Evolutionary conservation across 1,139 yeast genomes (phyloP), one percentile per base, ranked within the genome.

Genomic region (Meyerozyma carpophila): DNA sequence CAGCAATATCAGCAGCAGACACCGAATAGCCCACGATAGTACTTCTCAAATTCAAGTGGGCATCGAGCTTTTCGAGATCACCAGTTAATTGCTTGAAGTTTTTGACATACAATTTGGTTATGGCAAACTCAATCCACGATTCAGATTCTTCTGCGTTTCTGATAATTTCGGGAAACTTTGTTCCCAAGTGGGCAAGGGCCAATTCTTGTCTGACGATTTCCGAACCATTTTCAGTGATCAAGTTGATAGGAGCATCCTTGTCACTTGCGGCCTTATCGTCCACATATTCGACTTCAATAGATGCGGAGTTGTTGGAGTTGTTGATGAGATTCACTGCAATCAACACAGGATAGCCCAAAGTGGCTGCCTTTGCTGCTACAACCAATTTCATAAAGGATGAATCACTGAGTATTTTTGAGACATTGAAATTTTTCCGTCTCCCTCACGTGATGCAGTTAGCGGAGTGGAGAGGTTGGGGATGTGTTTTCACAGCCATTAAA

Each of bases 311-410:
- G 10, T 70, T 62, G 29, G 70, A 65, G 40, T 74, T 62, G 65
- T 88, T 87, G 58, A 85, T 79, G 44, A 85, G 73, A 25, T 84
- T 82, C 39, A 90, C 87, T 36, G 95, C 95, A 58, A 86, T 79
- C 49, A 90, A 67, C 21, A 82, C 80, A n/a, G 90, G 79, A 61
- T 88, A 91, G 25, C 93, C 94, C 46, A 85, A 81, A 42, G 77
- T 73, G 36, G 86, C 86, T 8, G 96, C 95, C 72, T 89, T 90
- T 46, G 89, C 91, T 47, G 96, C 96, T 53, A 91, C 66, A 44
- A 82, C 75, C 50, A 89, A 73, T 21, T 49, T 37, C 37, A 34
- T 32, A n/a, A n/a, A 27, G 29, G 13, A 27, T 27, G 29, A 27
- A 27, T 27, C 29, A 27, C 14, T 34, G 26, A 11, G 25, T 9